phyloP scores from a whole-genome alignment of 768 basidiomycete genomes.

The Agrocybe chaxingu region DNA sequence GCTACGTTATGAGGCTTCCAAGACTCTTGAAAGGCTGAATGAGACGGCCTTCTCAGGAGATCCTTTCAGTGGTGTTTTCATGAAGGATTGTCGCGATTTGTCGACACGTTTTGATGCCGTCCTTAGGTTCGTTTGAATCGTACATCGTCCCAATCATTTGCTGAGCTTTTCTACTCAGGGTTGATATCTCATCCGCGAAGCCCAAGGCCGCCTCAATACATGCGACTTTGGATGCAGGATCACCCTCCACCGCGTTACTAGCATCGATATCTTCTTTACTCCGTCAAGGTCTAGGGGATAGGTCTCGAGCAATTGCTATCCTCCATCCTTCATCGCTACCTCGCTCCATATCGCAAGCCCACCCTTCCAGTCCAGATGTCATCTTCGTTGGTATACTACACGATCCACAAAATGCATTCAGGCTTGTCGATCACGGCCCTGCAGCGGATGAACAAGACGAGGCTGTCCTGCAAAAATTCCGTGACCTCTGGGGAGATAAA shows the following conservation, averaged over 20 bases:
- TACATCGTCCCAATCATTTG: constrained; percentile 1
- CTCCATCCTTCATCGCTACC: constrained; percentile 47
- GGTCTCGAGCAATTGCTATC: constrained; percentile 62
- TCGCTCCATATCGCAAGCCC: constrained; percentile 50
- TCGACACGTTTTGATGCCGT: constrained; percentile 71
- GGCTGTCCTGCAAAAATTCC: constrained; percentile 56
- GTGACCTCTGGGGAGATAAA: constrained; percentile 87
- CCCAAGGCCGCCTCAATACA: constrained; percentile 41
- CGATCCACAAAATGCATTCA: constrained; percentile 67
- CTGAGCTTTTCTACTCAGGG: constrained; percentile 29
- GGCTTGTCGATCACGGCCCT: constrained; percentile 92
- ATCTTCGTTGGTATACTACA: constrained; percentile 77
- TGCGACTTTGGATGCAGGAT: constrained; percentile 56
- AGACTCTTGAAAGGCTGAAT: constrained; percentile 67
- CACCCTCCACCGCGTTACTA: constrained; percentile 51
- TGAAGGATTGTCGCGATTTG: constrained; percentile 66
- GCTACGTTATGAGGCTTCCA: constrained; percentile 74
- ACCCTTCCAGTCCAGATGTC: constrained; percentile 44
- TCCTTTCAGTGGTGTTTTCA: constrained; percentile 68
- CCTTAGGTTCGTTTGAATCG: constrained; percentile 39
- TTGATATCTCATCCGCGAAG: constrained; percentile 51
- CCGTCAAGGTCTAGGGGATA: constrained; percentile 68
- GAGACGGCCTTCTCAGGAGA: constrained; percentile 45
- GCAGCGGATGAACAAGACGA: constrained; percentile 60
- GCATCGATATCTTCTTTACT: constrained; percentile 47